Conservation (phyloP, 1,284 basidiomycete genomes). For the Cystobasidium pallidum region DNA sequence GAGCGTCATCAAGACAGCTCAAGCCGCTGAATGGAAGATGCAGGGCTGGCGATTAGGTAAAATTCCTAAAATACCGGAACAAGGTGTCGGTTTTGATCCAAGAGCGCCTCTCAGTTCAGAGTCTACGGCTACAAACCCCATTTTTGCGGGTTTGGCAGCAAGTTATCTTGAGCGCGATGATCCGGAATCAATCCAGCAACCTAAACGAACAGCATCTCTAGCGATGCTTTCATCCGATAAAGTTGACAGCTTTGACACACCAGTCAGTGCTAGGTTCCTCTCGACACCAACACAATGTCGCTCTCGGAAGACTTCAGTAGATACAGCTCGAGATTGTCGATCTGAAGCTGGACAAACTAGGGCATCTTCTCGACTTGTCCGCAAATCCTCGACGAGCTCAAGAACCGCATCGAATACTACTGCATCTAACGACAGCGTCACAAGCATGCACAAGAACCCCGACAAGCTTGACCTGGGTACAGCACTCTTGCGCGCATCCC, state of each 20-base stretch:
- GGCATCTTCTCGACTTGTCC: neutral
- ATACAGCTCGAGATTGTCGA: neutral
- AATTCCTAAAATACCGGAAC: conserved; percentile 75
- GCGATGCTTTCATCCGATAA: neutral
- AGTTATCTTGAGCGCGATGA: neutral
- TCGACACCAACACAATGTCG: neutral
- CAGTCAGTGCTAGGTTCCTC: neutral
- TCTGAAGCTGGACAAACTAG: neutral
- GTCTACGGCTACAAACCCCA: conserved; percentile 13
- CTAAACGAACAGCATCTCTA: neutral
- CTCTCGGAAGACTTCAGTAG: neutral
- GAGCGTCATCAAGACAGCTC: conserved; percentile 87
- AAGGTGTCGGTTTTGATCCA: conserved; percentile 73
- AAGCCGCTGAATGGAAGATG: conserved; percentile 94
- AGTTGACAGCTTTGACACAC: neutral
- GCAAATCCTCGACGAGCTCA: neutral
- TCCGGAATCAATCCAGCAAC: neutral
- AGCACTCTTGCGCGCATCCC: conserved; percentile 87
- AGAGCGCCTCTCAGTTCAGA: conserved; percentile 33
- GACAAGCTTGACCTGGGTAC: conserved; percentile 57
- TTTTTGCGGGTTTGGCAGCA: conserved; percentile 9
- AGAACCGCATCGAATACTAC: neutral
- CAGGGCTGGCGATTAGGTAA: conserved; percentile 96
- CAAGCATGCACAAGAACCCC: neutral
- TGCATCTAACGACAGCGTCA: neutral